Evolutionary conservation across 78 protist species (phyloP).

Genomic region (Dictyostelium capitatum): DNA sequence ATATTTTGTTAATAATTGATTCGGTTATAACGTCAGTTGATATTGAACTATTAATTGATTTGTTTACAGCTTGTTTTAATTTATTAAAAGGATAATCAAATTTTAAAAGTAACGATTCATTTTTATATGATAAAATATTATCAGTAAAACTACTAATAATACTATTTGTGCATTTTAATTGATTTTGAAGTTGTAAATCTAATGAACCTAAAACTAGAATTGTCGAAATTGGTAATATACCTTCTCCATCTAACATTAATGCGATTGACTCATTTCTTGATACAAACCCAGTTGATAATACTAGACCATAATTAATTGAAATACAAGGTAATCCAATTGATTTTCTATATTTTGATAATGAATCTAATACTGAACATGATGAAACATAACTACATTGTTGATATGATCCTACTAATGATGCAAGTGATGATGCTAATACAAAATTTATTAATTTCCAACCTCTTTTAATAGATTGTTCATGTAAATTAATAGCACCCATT

Average conservation of each 20-base stretch:
- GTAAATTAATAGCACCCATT: conserved; percentile 12
- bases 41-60: background rate
- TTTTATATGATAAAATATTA: background rate
- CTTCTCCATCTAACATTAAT: background rate
- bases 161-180: background rate
- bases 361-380: background rate
- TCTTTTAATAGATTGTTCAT: background rate
- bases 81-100: background rate
- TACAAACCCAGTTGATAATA: background rate
- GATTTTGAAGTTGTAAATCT: conserved; percentile 19
- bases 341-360: conserved; percentile 5
- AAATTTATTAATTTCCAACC: background rate
- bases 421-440: background rate
- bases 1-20: background rate
- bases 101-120: background rate
- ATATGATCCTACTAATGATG: background rate
- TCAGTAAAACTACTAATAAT: background rate
- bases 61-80: background rate
- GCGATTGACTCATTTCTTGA: background rate
- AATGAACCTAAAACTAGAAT: conserved; percentile 1
- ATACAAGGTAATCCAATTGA: background rate
- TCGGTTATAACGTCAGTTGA: too few species aligned
- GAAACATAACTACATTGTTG: background rate
- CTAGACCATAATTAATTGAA: conserved; percentile 71
- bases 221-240: conserved; percentile 3